A percentile compares a stretch with the other conserved stretches of the same genome.
Conservation (phyloP, 306 rosid genomes). For the Argentina anserina region DNA sequence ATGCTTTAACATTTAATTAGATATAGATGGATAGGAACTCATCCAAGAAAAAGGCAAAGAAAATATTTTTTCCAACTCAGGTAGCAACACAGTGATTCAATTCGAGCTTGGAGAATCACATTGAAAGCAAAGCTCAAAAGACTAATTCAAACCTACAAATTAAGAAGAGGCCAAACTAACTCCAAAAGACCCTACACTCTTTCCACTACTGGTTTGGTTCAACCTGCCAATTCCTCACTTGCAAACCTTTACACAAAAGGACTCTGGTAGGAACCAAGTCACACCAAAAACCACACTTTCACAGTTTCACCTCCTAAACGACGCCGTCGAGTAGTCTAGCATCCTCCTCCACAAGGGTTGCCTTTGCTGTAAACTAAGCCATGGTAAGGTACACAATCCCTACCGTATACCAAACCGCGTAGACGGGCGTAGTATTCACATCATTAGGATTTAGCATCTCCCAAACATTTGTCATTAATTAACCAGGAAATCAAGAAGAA, state of each 20-base stretch:
- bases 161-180: not conserved
- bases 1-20: not conserved
- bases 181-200: not conserved
- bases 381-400: not conserved
- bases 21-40: not conserved
- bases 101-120: slow-evolving; percentile 6
- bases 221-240: not conserved
- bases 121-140: not conserved
- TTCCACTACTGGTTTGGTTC: not conserved
- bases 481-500: not conserved
- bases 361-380: not conserved
- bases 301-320: not conserved
- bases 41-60: not conserved
- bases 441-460: not conserved
- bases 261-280: slow-evolving; percentile 13
- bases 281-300: slow-evolving; percentile 11
- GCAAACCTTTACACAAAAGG: not conserved
- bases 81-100: not conserved
- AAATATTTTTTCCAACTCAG: not conserved
- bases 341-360: not conserved
- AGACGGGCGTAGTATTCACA: slow-evolving; percentile 11
- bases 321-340: not conserved
- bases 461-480: not conserved
- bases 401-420: not conserved
- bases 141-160: not conserved